Percentiles rank a stretch among this genome's conserved stretches.
phyloP scores from a whole-genome alignment of 805 yeast genomes.

The Naumovozyma dairenensis region DNA sequence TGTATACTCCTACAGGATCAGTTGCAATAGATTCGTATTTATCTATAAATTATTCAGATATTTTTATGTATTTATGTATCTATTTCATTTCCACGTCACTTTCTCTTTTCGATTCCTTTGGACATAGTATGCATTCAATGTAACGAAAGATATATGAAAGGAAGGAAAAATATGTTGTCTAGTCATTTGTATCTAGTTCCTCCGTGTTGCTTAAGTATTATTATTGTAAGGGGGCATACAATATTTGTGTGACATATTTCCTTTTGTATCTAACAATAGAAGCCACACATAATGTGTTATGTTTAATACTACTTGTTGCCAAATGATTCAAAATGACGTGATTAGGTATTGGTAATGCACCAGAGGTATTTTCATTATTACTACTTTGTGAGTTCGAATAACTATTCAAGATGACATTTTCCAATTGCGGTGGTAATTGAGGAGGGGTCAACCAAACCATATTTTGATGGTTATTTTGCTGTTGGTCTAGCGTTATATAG shows the following conservation, averaged over 20 bases:
- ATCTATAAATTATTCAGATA: too few relatives aligned
- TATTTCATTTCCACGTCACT: too few relatives aligned
- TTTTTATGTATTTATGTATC: too few relatives aligned
- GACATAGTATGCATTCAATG: too few relatives aligned
- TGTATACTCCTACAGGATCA: too few relatives aligned
- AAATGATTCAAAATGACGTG: slow-evolving; percentile 89
- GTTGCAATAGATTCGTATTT: too few relatives aligned
- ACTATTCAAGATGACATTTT: slow-evolving; percentile 81
- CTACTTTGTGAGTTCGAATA: slow-evolving; percentile 32
- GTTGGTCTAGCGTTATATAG: slow-evolving; percentile 64
- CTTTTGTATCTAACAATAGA: slow-evolving; percentile 80
- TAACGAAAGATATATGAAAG: too few relatives aligned
- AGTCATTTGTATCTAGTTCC: too few relatives aligned
- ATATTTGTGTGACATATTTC: slow-evolving; percentile 82
- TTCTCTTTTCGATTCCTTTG: too few relatives aligned
- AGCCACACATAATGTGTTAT: slow-evolving; percentile 88
- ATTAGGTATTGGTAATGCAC: slow-evolving; percentile 87
- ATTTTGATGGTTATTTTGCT: slow-evolving; percentile 49
- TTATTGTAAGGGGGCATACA: slow-evolving; percentile 61
- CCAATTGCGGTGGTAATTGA: slow-evolving; percentile 92
- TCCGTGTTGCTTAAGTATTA: too few relatives aligned
- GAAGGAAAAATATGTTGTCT: too few relatives aligned
- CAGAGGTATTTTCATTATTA: slow-evolving; percentile 59
- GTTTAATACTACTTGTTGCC: slow-evolving; percentile 93
- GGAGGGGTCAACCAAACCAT: slow-evolving; percentile 78